Base-by-base conservation (phyloP, 345 rosid genomes). In the Salix dunnii region DNA sequence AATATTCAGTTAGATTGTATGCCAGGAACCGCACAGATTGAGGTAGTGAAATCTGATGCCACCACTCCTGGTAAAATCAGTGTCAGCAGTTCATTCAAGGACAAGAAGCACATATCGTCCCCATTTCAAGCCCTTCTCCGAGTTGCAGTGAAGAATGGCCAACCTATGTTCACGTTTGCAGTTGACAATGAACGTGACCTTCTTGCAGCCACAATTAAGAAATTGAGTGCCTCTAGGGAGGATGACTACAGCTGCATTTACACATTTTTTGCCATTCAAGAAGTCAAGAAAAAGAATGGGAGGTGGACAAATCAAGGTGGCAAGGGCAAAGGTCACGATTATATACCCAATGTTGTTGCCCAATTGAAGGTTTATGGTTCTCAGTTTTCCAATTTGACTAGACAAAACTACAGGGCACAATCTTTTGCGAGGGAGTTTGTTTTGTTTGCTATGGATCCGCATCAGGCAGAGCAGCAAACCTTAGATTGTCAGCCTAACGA, bases 81-180 rank as follows among this genome's bases (percentile, higher is more conserved):
- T 70, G 68, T 79, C 55, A 79, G 79, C 72, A 82, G 88, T 76
- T 80, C 87, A 70, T 82, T 33, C 30, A 70, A 65, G 64, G 79
- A 70, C 21, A 71, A 78, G 87, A 89, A 78, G 75, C 62, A 70
- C 64, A 84, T 83, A 72, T 80, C 85, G 63, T 80, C 87, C 71
- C 75, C 85, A 17, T 82, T 85, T 79, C 99, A 93, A 82, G 99
- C 99, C 36, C 94, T 95, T 80, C 83, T 93, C 13, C 90, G 88
- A 73, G 96, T 95, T 74, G 91, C 91, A 27, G 76, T 86, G 80
- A 95, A 91, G 88, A 93, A 93, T 72, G 94, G 91, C 53, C 91
- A 89, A 78, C 99, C 99, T 33, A 76, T 91, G 28, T 89, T 91
- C 82, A 89, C 97, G 17, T 93, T 95, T 53, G 97, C 97, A 1